phyloP scores from a whole-genome alignment of 1,284 basidiomycete species.

The Apiotrichum brassicae region DNA sequence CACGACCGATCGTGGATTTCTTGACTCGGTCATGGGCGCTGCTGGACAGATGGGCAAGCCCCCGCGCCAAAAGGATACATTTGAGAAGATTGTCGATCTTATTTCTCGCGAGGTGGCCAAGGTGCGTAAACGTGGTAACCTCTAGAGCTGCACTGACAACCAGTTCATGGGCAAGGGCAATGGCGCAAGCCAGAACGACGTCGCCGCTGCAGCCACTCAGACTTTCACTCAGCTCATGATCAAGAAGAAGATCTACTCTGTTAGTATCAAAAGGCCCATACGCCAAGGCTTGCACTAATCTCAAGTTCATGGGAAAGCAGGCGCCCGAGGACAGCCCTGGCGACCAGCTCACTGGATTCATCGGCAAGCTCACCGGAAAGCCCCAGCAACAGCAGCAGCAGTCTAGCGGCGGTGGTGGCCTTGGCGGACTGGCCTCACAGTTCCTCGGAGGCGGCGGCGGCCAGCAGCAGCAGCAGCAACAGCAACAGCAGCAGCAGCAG shows the following conservation, averaged over 20 bases:
- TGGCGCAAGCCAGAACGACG: slow-evolving; percentile 6
- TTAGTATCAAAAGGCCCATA: too few species aligned
- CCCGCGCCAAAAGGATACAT: slow-evolving; percentile 4
- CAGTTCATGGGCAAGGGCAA: slow-evolving; percentile 6
- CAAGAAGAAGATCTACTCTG: slow-evolving; percentile 10
- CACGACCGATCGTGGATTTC: neutral
- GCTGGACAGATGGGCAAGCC: slow-evolving; percentile 1
- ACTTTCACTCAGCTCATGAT: slow-evolving; percentile 10
- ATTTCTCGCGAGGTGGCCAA: slow-evolving; percentile 7
- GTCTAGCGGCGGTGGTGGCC: neutral
- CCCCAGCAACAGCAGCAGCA: too few species aligned
- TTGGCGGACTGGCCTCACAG: neutral
- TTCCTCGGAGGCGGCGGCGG: slow-evolving; percentile 3
- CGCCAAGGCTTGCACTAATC: too few species aligned
- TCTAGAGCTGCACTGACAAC: neutral
- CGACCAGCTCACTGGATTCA: neutral
- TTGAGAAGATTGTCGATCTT: slow-evolving; percentile 7
- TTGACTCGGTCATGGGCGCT: neutral
- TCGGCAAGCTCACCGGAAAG: slow-evolving; percentile 3
- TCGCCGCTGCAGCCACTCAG: slow-evolving; percentile 7
- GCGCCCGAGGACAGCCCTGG: slow-evolving; percentile 3
- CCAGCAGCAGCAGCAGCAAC: slow-evolving; percentile 4
- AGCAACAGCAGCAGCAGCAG: neutral
- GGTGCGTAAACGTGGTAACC: neutral
- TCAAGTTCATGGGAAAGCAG: slow-evolving; percentile 10